Percentiles rank a stretch among this genome's conserved stretches.
Evolutionary conservation across 2,329 filamentous ascomycete species (phyloP).

Genomic region (Aspergillus pseudotamarii): DNA sequence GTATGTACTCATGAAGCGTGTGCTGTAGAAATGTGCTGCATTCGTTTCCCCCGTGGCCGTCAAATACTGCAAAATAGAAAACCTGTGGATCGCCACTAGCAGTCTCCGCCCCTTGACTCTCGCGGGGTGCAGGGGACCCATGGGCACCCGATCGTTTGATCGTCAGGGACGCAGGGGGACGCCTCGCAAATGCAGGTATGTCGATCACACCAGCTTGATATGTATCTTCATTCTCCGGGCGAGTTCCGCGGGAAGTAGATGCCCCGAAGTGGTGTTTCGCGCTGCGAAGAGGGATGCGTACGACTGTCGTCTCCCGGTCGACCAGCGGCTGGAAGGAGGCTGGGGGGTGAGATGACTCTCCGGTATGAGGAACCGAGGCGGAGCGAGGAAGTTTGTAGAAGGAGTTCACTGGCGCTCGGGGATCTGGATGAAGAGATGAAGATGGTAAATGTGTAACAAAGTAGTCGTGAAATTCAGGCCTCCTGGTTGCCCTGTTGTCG

Average conservation of each 20-base stretch:
- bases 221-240: constrained; percentile 89
- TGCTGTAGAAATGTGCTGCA: constrained; percentile 87
- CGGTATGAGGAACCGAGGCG: constrained; percentile 77
- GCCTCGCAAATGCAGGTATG: constrained; percentile 87
- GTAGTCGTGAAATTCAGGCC: constrained; percentile 82
- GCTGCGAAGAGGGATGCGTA: constrained; percentile 87
- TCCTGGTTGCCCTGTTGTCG: constrained; percentile 24
- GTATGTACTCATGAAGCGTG: constrained; percentile 84
- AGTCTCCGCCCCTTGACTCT: constrained; percentile 70
- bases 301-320: constrained; percentile 83
- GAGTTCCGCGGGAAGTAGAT: constrained; percentile 74
- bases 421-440: constrained; percentile 88
- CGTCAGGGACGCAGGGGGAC: constrained; percentile 68
- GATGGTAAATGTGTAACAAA: constrained; percentile 96
- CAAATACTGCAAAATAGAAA: constrained; percentile 96
- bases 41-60: constrained; percentile 88
- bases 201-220: constrained; percentile 94
- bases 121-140: constrained; percentile 35
- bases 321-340: constrained; percentile 62
- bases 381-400: constrained; percentile 86
- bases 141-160: constrained; percentile 32
- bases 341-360: constrained; percentile 52
- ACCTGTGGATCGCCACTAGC: constrained; percentile 89
- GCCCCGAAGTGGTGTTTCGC: constrained; percentile 97
- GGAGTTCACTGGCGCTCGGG: constrained; percentile 62